Conservation (phyloP, 129 eudicot species). For the Apium graveolens region DNA sequence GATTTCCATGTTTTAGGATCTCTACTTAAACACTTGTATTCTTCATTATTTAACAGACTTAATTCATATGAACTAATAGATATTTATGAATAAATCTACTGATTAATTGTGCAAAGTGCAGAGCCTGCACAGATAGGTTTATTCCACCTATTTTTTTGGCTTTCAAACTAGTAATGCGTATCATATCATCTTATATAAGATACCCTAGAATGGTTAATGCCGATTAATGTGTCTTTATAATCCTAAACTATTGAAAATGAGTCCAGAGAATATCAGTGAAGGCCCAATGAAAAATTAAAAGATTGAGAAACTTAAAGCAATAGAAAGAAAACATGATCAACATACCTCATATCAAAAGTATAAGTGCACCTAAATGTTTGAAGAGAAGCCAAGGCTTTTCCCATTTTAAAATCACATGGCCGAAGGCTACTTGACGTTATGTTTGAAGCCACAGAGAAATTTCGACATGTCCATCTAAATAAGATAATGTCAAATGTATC, state of each 20-base stretch:
- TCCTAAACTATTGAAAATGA: background rate
- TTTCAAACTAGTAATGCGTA: background rate
- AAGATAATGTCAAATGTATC: conserved; percentile 13
- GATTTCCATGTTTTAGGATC: background rate
- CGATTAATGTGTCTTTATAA: background rate
- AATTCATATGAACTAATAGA: background rate
- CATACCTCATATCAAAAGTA: conserved; percentile 64
- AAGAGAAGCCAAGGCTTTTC: conserved; percentile 65
- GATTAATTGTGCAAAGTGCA: background rate
- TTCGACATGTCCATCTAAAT: conserved; percentile 83
- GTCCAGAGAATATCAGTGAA: background rate
- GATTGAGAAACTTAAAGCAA: background rate
- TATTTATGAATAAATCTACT: background rate
- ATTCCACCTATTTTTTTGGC: background rate
- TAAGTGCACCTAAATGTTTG: conserved; percentile 64
- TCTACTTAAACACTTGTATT: background rate
- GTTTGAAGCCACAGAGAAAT: conserved; percentile 66
- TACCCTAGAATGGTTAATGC: background rate
- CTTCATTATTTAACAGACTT: background rate
- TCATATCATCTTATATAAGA: background rate
- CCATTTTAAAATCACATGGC: conserved; percentile 95
- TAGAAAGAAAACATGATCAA: background rate
- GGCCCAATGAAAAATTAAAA: background rate
- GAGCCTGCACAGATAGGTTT: background rate
- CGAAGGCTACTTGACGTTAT: conserved; percentile 69